phyloP scores from a whole-genome alignment of 768 basidiomycete species.

The Chalciporus sphaerocephalus region DNA sequence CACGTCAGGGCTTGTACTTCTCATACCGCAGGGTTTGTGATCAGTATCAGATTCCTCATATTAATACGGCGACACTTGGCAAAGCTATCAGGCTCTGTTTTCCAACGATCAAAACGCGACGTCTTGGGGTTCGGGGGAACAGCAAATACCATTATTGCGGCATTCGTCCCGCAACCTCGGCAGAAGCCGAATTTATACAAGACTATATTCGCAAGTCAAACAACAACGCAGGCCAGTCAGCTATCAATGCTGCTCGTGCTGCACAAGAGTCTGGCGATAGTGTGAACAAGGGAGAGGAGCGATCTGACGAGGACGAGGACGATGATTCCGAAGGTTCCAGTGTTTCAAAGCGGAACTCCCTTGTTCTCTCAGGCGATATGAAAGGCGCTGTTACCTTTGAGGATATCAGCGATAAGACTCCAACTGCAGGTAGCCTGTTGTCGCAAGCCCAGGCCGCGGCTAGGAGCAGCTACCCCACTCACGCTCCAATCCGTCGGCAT shows the following conservation, averaged over 20 bases:
- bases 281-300: constrained; percentile 57
- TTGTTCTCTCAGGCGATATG: constrained; percentile 57
- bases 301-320: constrained; percentile 82
- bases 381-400: constrained; percentile 55
- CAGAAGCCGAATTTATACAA: constrained; percentile 88
- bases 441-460: constrained; percentile 69
- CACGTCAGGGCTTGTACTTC: constrained; percentile 90
- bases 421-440: constrained; percentile 71
- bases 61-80: constrained; percentile 93
- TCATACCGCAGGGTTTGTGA: constrained; percentile 89
- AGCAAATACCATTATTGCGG: constrained; percentile 98
- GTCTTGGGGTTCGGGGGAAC: constrained; percentile 88
- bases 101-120: constrained; percentile 91
- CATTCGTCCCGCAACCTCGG: constrained; percentile 85
- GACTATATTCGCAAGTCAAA: constrained; percentile 90
- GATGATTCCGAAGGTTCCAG: constrained; percentile 79
- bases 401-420: constrained; percentile 81
- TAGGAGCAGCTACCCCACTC: constrained; percentile 59
- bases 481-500: constrained; percentile 76
- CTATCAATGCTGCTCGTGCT: constrained; percentile 68
- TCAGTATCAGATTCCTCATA: constrained; percentile 88
- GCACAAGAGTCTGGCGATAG: constrained; percentile 68
- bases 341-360: constrained; percentile 71
- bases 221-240: constrained; percentile 74
- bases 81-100: constrained; percentile 93